Evolutionary conservation across 2,329 filamentous ascomycete genomes (phyloP).

Genomic region (Gliomastix tumulicola): DNA sequence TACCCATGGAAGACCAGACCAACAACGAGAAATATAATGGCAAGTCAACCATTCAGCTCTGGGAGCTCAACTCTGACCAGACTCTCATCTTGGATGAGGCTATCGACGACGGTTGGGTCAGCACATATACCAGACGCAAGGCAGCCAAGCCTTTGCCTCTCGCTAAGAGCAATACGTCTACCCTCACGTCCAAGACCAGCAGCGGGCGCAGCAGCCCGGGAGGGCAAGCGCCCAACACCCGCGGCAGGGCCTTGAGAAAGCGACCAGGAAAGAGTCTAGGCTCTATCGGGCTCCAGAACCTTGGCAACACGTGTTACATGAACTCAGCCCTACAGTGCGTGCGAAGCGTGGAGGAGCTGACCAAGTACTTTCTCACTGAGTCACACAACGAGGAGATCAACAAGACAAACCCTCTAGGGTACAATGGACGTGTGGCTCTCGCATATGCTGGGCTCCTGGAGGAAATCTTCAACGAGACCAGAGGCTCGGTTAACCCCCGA

Average conservation of each 20-base stretch:
- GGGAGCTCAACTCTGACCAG: slow-evolving; percentile 65
- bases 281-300: slow-evolving; percentile 76
- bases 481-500: slow-evolving; percentile 66
- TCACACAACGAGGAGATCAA: slow-evolving; percentile 79
- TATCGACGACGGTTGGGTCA: slow-evolving; percentile 52
- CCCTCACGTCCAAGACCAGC: slow-evolving; percentile 17
- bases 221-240: slow-evolving; percentile 54
- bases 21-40: slow-evolving; percentile 74
- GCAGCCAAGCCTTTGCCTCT: slow-evolving; percentile 13
- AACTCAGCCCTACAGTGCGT: slow-evolving; percentile 95
- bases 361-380: slow-evolving; percentile 77
- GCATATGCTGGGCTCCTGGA: slow-evolving; percentile 71
- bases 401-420: slow-evolving; percentile 73
- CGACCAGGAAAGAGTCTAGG: slow-evolving; percentile 66
- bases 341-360: slow-evolving; percentile 86
- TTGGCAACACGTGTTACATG: slow-evolving; percentile 99
- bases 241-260: slow-evolving; percentile 64
- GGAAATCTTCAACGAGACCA: slow-evolving; percentile 67
- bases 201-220: slow-evolving; percentile 66
- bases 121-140: slow-evolving; percentile 29
- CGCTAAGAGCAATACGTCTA: slow-evolving; percentile 15
- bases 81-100: slow-evolving; percentile 81
- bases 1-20: slow-evolving; percentile 54
- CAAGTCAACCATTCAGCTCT: slow-evolving; percentile 53
- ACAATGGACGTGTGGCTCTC: slow-evolving; percentile 79